Base-by-base conservation (phyloP, 306 rosid genomes). In the Cucurbita ficifolia region DNA sequence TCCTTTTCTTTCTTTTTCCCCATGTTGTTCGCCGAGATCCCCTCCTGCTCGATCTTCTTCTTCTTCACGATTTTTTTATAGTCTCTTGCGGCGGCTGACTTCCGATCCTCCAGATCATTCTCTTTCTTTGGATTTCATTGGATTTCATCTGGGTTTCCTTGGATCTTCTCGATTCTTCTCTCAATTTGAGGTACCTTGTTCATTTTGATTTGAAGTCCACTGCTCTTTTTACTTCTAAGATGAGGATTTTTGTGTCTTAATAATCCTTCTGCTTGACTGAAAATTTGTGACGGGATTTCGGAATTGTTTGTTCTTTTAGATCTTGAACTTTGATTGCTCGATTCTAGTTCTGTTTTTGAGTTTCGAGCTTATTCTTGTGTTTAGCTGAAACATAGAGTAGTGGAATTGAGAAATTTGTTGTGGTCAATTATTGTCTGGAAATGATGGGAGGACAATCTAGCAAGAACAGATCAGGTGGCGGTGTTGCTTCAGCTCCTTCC, bases 401-500 rank as follows among this genome's bases (percentile, higher is more conserved):
- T 70, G 29, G 36, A 56, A 6, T 64, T 46, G 61, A 29, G 33
- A 29, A 3, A 29, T 56, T 22, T 55, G 24, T 6, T 78, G 8
- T 14, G 48, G 58, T 72, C 5, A 72, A 8, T 48, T 46, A 22
- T 18, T 5, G 55, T 63, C 33, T 62, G 80, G 76, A 22, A 48
- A 79, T 87, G 88, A 87, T 94, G 97, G 98, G 98, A 72, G 80
- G 88, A 35, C 86, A 82, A 49, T 76, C 80, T 58, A 86, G 97
- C 74, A 94, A 91, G 79, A 79, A 5, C 56, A 45, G 56, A 50
- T 65, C 72, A 65, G 35, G 71, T 64, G n/a, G 51, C 42, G 63
- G 42, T 21, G 76, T 24, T 57, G 73, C 79, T 70, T 83, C 77
- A 36, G 65, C 84, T 52, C 65, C 86, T 10, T 77, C 83, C 10